Percentiles rank a stretch among this genome's conserved stretches.
These are phyloP conservation scores for Daldinia grandis DNA, from an alignment of 495 filamentous ascomycete genomes.

Conservation along the genomic window DNA sequence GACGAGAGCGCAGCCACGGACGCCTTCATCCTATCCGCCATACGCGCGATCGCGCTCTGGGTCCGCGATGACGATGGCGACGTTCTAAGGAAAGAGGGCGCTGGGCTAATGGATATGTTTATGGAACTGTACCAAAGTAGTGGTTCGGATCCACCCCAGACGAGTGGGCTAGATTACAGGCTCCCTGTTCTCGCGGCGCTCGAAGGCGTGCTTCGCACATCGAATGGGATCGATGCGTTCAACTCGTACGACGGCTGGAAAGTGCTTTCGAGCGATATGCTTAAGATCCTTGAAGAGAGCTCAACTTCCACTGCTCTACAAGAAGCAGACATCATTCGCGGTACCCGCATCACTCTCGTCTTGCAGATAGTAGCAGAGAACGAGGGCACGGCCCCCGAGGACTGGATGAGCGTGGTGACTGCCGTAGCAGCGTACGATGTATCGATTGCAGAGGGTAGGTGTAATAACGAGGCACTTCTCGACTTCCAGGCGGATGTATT, in stretches of 20 bases:
- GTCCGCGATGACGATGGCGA: slow-evolving; percentile 70
- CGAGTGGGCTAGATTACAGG: slow-evolving; percentile 54
- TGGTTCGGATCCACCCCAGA: slow-evolving; percentile 14
- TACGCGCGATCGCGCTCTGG: slow-evolving; percentile 66
- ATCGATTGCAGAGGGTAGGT: slow-evolving; percentile 20
- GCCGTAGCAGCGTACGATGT: slow-evolving; percentile 49
- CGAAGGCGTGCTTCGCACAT: slow-evolving; percentile 57
- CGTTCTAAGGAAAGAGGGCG: slow-evolving; percentile 59
- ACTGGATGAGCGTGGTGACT: slow-evolving; percentile 59
- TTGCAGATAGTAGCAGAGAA: slow-evolving; percentile 57
- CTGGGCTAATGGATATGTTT: slow-evolving; percentile 66
- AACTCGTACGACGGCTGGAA: slow-evolving; percentile 59
- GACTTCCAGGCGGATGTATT: slow-evolving; percentile 61
- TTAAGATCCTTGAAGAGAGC: slow-evolving; percentile 46
- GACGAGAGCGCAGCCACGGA: slow-evolving; percentile 49
- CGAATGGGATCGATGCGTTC: slow-evolving; percentile 57
- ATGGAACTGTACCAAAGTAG: slow-evolving; percentile 60
- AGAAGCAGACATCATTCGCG: slow-evolving; percentile 51
- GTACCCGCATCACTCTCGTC: slow-evolving; percentile 62
- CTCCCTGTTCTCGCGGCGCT: slow-evolving; percentile 62
- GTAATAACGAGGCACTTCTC: slow-evolving; percentile 32
- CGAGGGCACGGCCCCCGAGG: slow-evolving; percentile 51
- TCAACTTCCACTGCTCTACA: slow-evolving; percentile 12
- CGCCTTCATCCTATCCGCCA: slow-evolving; percentile 60
- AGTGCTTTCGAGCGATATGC: slow-evolving; percentile 56